Conservation (phyloP, 2,329 filamentous ascomycete species). For the Byssothecium circinans region DNA sequence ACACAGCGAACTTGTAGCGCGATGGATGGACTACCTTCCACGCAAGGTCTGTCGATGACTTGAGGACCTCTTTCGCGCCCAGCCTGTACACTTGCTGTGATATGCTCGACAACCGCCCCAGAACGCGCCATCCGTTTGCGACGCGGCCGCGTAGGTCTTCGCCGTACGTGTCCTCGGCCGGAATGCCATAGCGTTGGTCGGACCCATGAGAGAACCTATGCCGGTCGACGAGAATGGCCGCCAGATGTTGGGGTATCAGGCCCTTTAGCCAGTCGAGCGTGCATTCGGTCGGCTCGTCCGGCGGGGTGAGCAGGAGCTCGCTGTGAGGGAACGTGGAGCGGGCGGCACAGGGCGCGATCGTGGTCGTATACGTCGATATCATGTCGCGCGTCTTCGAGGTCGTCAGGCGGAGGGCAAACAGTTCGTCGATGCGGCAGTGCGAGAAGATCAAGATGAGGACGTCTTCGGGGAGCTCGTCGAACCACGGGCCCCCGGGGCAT, state of each 20-base stretch:
- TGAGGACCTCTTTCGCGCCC: conserved; percentile 9
- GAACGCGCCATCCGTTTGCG: conserved; percentile 32
- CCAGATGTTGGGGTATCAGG: conserved; percentile 33
- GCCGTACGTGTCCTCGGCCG: conserved; percentile 34
- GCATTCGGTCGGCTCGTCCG: conserved; percentile 7
- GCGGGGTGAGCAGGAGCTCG: conserved; percentile 19
- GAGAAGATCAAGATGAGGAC: conserved; percentile 33
- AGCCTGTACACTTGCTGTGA: conserved; percentile 22
- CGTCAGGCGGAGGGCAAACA: conserved; percentile 26
- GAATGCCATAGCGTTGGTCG: conserved; percentile 27
- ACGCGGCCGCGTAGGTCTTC: conserved; percentile 30
- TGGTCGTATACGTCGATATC: conserved; percentile 27
- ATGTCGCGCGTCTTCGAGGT: conserved; percentile 22
- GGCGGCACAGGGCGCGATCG: conserved; percentile 32
- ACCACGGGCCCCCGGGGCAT: conserved; percentile 5
- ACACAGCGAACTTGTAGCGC: conserved; percentile 19
- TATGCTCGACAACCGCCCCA: conserved; percentile 28
- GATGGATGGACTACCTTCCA: conserved; percentile 18
- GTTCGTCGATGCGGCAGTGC: conserved; percentile 32
- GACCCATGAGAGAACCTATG: conserved; percentile 27
- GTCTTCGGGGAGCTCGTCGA: conserved; percentile 30
- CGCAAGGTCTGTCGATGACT: conserved; percentile 13
- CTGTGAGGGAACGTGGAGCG: conserved; percentile 28
- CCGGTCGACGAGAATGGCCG: conserved; percentile 32
- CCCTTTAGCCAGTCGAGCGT: conserved; percentile 26